Evolutionary conservation across 2,329 filamentous ascomycete species (phyloP).

Genomic region (Colletotrichum noveboracense): DNA sequence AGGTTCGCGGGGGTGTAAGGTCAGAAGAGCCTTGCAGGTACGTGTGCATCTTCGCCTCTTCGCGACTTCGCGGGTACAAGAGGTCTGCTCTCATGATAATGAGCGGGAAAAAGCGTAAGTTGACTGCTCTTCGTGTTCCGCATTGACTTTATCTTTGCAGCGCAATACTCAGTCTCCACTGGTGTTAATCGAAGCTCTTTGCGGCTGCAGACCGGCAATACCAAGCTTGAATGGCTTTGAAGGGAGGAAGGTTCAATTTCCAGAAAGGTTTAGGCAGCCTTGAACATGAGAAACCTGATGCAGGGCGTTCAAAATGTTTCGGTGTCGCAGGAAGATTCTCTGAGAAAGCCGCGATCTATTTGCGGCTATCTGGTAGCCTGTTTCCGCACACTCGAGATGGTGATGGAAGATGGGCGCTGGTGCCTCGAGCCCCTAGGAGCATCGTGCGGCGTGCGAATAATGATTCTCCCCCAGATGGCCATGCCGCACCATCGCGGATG

Average conservation of each 20-base stretch:
- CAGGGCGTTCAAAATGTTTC: not conserved
- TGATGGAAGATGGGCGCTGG: not conserved
- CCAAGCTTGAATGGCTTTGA: not conserved
- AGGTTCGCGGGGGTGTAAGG: not conserved
- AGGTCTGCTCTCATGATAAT: not conserved
- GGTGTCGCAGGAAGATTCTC: not conserved
- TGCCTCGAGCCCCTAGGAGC: not conserved
- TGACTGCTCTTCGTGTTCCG: not conserved
- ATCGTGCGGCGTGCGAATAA: conserved; percentile 10
- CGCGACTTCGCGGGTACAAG: not conserved
- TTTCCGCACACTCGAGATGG: not conserved
- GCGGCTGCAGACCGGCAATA: not conserved
- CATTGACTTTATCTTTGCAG: not conserved
- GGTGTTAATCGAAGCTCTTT: not conserved
- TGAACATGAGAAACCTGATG: not conserved
- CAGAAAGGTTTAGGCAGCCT: not conserved
- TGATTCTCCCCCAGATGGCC: not conserved
- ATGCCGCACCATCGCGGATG: conserved; percentile 13
- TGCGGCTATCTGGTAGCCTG: not conserved
- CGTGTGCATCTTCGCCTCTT: not conserved
- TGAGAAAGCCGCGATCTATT: not conserved
- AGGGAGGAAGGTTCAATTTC: not conserved
- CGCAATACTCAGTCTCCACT: not conserved
- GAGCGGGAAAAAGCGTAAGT: not conserved
- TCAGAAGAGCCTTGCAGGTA: not conserved